A percentile compares a stretch with the other conserved stretches of the same genome.
Evolutionary conservation across 1,284 basidiomycete species (phyloP).

Genomic region (Trametes pubescens): DNA sequence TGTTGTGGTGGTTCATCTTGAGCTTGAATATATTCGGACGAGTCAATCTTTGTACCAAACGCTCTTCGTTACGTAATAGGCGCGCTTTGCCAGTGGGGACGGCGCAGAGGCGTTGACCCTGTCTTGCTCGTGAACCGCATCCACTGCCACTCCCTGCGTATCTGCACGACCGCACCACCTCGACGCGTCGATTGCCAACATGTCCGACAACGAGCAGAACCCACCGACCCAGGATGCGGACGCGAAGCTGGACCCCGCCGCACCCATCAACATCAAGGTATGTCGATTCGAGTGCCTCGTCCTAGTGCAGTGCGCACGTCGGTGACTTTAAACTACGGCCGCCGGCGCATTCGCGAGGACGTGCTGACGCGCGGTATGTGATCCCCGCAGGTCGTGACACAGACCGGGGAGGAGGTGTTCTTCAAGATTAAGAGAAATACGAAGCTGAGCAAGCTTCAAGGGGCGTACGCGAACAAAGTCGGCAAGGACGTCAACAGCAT

Average conservation of each 20-base stretch:
- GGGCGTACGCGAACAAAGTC: constrained; percentile 93
- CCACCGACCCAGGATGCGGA: constrained; percentile 56
- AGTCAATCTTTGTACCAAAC: too few relatives aligned
- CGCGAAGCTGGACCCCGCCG: constrained; percentile 67
- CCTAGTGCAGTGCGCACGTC: not conserved
- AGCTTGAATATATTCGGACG: too few relatives aligned
- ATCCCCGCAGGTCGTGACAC: constrained; percentile 69
- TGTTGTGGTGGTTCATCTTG: too few relatives aligned
- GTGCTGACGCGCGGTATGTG: not conserved
- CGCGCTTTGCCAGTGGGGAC: not conserved
- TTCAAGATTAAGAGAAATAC: constrained; percentile 99
- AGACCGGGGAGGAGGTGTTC: constrained; percentile 90
- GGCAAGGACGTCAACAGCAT: constrained; percentile 90
- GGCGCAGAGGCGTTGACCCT: constrained; percentile 1
- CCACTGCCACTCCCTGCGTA: constrained; percentile 2
- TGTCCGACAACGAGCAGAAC: constrained; percentile 65
- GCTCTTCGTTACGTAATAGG: not conserved
- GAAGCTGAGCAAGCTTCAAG: constrained; percentile 92
- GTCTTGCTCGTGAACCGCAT: constrained; percentile 27
- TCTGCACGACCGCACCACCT: not conserved
- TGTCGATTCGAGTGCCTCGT: constrained; percentile 31
- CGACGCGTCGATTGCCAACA: constrained; percentile 40
- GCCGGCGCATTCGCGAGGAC: not conserved
- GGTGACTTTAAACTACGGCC: not conserved
- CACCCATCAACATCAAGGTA: constrained; percentile 88